Conservation (phyloP, 176 grass and related monocot species). For the Oryza coarctata region DNA sequence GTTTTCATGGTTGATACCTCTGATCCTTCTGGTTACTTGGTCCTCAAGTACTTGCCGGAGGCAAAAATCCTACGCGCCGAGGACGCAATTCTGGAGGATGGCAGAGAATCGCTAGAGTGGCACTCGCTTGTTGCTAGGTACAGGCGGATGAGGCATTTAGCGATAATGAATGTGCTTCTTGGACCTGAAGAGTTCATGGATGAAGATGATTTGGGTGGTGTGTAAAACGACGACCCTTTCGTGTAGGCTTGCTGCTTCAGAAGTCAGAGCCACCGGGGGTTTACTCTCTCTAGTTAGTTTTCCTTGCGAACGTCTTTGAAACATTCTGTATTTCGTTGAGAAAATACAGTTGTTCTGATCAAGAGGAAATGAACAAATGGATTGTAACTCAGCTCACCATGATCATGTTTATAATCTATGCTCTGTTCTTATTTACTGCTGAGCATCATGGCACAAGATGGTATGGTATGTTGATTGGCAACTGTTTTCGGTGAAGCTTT, state of each 20-base stretch:
- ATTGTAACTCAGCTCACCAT: not conserved
- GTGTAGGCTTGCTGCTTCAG: conserved; percentile 7
- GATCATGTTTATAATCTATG: not conserved
- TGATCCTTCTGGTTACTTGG: not conserved
- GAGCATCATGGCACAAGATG: no score
- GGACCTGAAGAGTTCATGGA: conserved; percentile 36
- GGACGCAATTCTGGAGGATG: not conserved
- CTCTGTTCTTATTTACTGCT: not conserved
- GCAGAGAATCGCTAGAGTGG: conserved; percentile 37
- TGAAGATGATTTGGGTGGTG: conserved; percentile 28
- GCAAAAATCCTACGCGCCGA: not conserved
- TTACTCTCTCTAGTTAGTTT: conserved; percentile 3
- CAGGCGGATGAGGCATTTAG: conserved; percentile 36
- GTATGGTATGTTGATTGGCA: no score
- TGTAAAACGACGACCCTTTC: conserved; percentile 22
- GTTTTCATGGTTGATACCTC: conserved; percentile 47
- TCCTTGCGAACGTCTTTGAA: not conserved
- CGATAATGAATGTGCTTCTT: conserved; percentile 34
- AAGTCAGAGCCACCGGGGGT: not conserved
- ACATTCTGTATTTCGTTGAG: conserved; percentile 3
- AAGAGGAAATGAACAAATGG: not conserved
- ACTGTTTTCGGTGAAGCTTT: no score
- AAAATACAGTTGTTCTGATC: conserved; percentile 15
- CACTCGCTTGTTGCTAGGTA: conserved; percentile 37
- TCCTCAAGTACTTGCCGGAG: conserved; percentile 63